Conservation (phyloP, 1,284 basidiomycete species). For the Volvariella surrecta region DNA sequence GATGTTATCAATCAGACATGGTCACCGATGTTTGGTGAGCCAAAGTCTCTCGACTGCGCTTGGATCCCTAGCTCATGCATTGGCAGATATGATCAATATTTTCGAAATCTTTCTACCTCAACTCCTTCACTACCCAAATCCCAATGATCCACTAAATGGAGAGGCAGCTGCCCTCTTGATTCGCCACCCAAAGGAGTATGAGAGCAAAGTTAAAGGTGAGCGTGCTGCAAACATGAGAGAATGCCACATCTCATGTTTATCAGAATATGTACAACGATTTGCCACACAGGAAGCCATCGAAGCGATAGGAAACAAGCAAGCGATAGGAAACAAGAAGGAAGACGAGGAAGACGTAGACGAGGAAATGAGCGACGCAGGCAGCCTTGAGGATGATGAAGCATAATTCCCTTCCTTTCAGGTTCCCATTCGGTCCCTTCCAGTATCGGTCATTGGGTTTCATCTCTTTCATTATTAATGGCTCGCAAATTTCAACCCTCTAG, state of each 20-base stretch:
- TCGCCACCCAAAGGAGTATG: constrained; percentile 94
- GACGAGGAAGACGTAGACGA: constrained; percentile 73
- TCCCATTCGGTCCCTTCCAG: background rate
- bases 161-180: constrained; percentile 95
- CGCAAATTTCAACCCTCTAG: background rate
- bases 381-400: constrained; percentile 65
- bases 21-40: constrained; percentile 95
- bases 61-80: background rate
- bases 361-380: constrained; percentile 90
- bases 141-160: constrained; percentile 95
- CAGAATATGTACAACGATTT: constrained; percentile 82
- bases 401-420: background rate
- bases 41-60: background rate
- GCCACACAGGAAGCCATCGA: constrained; percentile 78
- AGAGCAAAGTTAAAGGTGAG: constrained; percentile 79
- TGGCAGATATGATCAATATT: constrained; percentile 95
- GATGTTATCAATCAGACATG: constrained; percentile 99
- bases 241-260: background rate
- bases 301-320: constrained; percentile 48
- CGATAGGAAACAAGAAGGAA: constrained; percentile 38
- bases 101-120: constrained; percentile 98
- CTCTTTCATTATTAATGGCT: no score
- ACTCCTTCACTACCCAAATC: constrained; percentile 94
- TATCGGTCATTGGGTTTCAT: no score
- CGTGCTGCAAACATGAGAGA: background rate